Evolutionary conservation across 192 early-diverging fungal genomes (phyloP).

Genomic region (Podila clonocystis): DNA sequence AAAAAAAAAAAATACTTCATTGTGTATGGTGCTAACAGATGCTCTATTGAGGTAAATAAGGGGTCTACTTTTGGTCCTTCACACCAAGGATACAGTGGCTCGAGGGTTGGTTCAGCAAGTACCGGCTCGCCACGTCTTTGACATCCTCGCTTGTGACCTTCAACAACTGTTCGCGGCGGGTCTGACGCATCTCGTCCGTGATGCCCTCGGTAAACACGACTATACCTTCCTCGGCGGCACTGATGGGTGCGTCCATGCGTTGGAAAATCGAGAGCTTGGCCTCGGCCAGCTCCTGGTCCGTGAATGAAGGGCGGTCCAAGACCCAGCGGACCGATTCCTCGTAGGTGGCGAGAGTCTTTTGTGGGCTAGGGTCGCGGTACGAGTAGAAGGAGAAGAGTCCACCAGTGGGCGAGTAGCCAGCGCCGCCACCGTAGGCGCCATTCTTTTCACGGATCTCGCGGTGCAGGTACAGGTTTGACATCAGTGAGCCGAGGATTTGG

Average conservation of each 20-base stretch:
- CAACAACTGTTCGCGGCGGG: constrained; percentile 82
- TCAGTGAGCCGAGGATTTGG: constrained; percentile 81
- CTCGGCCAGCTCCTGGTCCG: constrained; percentile 81
- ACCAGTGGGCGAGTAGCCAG: constrained; percentile 73
- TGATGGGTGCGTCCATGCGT: constrained; percentile 83
- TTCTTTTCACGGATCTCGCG: constrained; percentile 97
- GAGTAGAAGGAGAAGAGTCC: constrained; percentile 91
- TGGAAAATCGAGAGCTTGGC: constrained; percentile 93
- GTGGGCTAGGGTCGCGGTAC: constrained; percentile 89
- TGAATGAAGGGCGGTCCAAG: constrained; percentile 53
- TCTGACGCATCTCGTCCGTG: constrained; percentile 88
- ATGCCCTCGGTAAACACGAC: constrained; percentile 80
- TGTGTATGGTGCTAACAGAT: no score
- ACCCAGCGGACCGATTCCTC: constrained; percentile 74
- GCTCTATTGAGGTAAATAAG: no score
- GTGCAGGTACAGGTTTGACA: constrained; percentile 91
- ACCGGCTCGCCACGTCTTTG: constrained; percentile 74
- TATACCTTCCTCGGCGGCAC: constrained; percentile 88
- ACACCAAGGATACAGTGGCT: constrained; percentile 49
- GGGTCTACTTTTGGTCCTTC: constrained; percentile 22
- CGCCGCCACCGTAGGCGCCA: constrained; percentile 96
- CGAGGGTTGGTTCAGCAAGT: constrained; percentile 56
- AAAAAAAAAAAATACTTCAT: no score
- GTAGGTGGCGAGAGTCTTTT: constrained; percentile 81
- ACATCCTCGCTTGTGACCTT: constrained; percentile 73